Conservation (phyloP, 2,329 filamentous ascomycete genomes). For the Paraconiothyrium brasiliense region DNA sequence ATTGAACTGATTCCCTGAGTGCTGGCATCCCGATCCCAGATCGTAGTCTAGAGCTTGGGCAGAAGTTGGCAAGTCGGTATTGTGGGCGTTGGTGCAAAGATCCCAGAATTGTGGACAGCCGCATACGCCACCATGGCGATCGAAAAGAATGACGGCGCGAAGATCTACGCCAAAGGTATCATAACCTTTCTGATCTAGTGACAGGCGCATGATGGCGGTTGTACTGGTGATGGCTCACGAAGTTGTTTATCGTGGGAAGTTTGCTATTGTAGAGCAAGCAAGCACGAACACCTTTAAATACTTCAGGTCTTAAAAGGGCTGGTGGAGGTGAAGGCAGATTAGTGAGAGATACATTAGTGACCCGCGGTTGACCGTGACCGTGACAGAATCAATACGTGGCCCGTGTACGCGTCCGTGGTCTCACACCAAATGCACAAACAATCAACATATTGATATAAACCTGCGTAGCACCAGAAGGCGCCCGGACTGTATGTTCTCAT, state of each 20-base stretch:
- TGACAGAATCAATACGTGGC: not conserved
- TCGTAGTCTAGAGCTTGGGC: not conserved
- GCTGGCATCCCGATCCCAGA: not conserved
- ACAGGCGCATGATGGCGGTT: not conserved
- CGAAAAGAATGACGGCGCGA: slow-evolving; percentile 20
- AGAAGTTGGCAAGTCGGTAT: not conserved
- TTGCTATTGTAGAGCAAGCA: not conserved
- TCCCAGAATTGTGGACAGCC: slow-evolving; percentile 39
- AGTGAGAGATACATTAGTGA: not conserved
- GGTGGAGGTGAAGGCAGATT: not conserved
- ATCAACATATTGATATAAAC: not conserved
- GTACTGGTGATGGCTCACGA: not conserved
- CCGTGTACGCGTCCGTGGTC: not conserved
- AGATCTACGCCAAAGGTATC: not conserved
- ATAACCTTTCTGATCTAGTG: not conserved
- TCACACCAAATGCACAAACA: not conserved
- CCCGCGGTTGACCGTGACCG: not conserved
- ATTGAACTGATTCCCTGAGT: not conserved
- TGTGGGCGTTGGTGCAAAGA: not conserved
- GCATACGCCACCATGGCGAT: slow-evolving; percentile 33
- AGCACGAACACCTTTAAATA: not conserved
- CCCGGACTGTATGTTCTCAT: not conserved
- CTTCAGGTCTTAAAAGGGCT: not conserved
- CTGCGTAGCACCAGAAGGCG: not conserved
- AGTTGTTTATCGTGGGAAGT: not conserved